Evolutionary conservation across 2,329 filamentous ascomycete genomes (phyloP).

Genomic region (Penicillium griseofulvum): DNA sequence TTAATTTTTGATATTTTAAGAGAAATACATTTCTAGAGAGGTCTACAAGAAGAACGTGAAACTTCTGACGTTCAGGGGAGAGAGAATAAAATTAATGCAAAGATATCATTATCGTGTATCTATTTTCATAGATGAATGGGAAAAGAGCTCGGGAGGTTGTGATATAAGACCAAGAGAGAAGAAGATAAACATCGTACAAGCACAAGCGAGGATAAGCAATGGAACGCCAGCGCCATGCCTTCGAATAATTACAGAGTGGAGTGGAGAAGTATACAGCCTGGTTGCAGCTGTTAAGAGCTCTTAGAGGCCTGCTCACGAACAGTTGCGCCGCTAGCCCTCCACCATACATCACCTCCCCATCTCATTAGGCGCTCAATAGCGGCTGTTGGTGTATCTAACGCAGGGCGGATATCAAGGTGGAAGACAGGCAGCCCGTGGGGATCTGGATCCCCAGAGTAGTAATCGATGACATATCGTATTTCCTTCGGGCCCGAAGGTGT

Average conservation of each 20-base stretch:
- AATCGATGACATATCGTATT: slow-evolving; percentile 94
- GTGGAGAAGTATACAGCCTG: slow-evolving; percentile 24
- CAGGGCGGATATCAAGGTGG: slow-evolving; percentile 89
- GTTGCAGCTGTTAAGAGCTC: neutral
- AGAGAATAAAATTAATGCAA: neutral
- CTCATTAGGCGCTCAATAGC: slow-evolving; percentile 78
- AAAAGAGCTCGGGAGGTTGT: neutral
- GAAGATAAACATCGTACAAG: slow-evolving; percentile 10
- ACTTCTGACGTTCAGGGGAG: neutral
- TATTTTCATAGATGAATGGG: slow-evolving; percentile 6
- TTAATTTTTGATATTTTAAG: neutral
- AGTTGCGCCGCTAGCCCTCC: slow-evolving; percentile 74
- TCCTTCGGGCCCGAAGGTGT: slow-evolving; percentile 67
- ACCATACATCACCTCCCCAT: slow-evolving; percentile 95
- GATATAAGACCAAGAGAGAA: slow-evolving; percentile 11
- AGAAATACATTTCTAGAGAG: neutral
- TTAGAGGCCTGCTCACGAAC: slow-evolving; percentile 36
- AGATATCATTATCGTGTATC: slow-evolving; percentile 11
- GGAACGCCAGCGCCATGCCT: slow-evolving; percentile 30
- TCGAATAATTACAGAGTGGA: slow-evolving; percentile 20
- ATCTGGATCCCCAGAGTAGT: slow-evolving; percentile 81
- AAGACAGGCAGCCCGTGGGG: slow-evolving; percentile 89
- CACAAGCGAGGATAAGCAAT: slow-evolving; percentile 4
- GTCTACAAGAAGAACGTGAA: neutral
- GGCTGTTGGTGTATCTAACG: slow-evolving; percentile 74